Evolutionary conservation across 371 early-diverging fungal species (phyloP).

Genomic region (Circinella umbellata): DNA sequence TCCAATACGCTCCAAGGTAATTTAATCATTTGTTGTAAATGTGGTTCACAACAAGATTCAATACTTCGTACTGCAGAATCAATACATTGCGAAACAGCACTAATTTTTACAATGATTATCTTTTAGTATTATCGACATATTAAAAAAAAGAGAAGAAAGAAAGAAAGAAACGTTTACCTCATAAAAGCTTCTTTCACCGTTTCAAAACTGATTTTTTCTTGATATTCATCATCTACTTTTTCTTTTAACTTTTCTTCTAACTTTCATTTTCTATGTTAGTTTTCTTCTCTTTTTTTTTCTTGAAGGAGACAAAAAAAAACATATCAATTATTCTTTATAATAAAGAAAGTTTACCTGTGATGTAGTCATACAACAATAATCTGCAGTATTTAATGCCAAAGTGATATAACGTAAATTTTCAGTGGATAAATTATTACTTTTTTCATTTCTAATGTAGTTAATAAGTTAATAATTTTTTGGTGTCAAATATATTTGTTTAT

Average conservation of each 20-base stretch:
- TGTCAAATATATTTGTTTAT: too few relatives aligned
- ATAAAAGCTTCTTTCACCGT: conserved; percentile 79
- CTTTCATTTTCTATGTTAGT: conserved; percentile 15
- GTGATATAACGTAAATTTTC: conserved; percentile 73
- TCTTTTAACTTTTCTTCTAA: conserved; percentile 22
- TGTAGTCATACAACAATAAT: conserved; percentile 90
- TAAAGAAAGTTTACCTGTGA: conserved; percentile 60
- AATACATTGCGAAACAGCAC: conserved; percentile 61
- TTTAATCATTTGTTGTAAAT: conserved; percentile 71
- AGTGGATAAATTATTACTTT: conserved; percentile 51
- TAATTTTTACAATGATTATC: conserved; percentile 12
- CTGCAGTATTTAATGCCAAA: conserved; percentile 88
- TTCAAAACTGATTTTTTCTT: conserved; percentile 78
- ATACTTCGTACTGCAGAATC: conserved; percentile 69
- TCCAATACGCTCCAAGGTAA: conserved; percentile 83
- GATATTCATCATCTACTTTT: conserved; percentile 79
- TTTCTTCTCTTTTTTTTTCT: not conserved
- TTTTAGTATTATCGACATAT: too few relatives aligned
- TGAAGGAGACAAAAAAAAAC: too few relatives aligned
- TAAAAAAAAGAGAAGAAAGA: too few relatives aligned
- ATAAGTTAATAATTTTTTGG: too few relatives aligned
- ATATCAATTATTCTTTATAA: not conserved
- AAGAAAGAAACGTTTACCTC: conserved; percentile 32
- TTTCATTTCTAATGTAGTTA: conserved; percentile 61
- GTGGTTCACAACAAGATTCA: conserved; percentile 68